A percentile compares a stretch with the other conserved stretches of the same genome.
Evolutionary conservation across 2,329 filamentous ascomycete species (phyloP).

Genomic region (Botrytis aclada): DNA sequence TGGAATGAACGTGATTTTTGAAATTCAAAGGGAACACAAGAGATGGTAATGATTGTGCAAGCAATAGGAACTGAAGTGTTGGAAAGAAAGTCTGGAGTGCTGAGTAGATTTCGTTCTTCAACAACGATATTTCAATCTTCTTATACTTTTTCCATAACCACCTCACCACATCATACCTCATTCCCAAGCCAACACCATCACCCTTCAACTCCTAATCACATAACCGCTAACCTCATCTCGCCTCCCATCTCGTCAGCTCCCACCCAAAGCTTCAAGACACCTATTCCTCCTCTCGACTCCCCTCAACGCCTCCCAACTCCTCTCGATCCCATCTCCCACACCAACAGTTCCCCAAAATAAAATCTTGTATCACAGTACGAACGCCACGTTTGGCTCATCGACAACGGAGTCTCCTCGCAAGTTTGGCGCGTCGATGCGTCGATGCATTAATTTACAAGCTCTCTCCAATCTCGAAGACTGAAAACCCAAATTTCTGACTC

Average conservation of each 20-base stretch:
- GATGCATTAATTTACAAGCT: not conserved
- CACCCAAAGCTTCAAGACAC: not conserved
- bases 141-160: not conserved
- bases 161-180: not conserved
- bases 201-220: not conserved
- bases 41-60: not conserved
- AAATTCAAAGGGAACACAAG: not conserved
- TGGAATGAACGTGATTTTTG: not conserved
- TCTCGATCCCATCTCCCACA: not conserved
- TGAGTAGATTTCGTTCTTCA: not conserved
- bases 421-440: not conserved
- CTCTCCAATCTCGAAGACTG: not conserved
- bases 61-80: not conserved
- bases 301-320: not conserved
- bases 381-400: not conserved
- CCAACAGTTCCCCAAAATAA: not conserved
- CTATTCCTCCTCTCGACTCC: not conserved
- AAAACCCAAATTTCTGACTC: accelerated
- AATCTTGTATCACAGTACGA: not conserved
- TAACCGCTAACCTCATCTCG: accelerated
- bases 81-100: not conserved
- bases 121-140: not conserved
- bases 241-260: not conserved
- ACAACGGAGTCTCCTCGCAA: not conserved
- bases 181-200: not conserved